These are phyloP conservation scores for Epichloe hybrida DNA, from an alignment of 2,329 filamentous ascomycete species.

Conservation along the genomic window DNA sequence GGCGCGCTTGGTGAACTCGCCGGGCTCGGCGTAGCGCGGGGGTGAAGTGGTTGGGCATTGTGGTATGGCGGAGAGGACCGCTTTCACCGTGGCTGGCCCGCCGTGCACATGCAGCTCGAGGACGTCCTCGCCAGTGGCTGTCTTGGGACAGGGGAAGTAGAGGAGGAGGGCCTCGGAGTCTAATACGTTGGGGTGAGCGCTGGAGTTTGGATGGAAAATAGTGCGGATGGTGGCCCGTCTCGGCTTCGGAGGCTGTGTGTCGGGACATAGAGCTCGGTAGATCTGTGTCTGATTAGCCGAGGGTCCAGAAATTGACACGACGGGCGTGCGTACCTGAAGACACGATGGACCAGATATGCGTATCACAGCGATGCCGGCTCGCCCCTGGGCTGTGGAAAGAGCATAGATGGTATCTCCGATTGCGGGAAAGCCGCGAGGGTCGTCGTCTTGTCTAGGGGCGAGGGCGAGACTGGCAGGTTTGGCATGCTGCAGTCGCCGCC, in stretches of 20 bases:
- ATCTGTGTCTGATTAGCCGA: conserved; percentile 23
- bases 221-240: conserved; percentile 59
- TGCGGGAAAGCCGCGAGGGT: conserved; percentile 4
- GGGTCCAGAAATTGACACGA: not conserved
- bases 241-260: conserved; percentile 29
- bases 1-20: conserved; percentile 86
- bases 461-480: not conserved
- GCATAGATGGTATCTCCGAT: conserved; percentile 69
- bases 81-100: conserved; percentile 75
- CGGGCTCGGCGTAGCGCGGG: conserved; percentile 82
- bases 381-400: conserved; percentile 72
- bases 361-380: conserved; percentile 81
- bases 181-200: conserved; percentile 30
- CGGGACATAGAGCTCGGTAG: conserved; percentile 37
- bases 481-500: not conserved
- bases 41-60: conserved; percentile 23
- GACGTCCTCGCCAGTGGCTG: conserved; percentile 84
- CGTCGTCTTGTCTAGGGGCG: not conserved
- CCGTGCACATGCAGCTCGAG: conserved; percentile 93
- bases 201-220: conserved; percentile 41
- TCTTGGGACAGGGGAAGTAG: conserved; percentile 68
- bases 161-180: conserved; percentile 73
- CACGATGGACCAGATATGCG: conserved; percentile 73
- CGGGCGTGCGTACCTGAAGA: conserved; percentile 33
- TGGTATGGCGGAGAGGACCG: conserved; percentile 67